Base-by-base conservation (phyloP, 1,139 yeast species). In the Hanseniaspora uvarum region DNA sequence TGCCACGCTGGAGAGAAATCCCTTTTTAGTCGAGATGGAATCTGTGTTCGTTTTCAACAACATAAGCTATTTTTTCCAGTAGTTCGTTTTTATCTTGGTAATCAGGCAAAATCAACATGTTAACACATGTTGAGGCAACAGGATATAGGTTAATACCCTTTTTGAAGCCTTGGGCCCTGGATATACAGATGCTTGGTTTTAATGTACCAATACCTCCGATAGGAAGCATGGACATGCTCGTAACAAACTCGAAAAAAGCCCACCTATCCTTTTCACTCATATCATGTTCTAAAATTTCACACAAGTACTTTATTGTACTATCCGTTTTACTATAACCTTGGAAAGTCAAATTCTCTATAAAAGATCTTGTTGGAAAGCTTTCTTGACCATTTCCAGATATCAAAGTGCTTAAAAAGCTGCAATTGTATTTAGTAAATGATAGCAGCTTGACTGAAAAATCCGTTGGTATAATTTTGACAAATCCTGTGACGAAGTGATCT, bases 91-190 rank as follows among this genome's bases (percentile, higher is more conserved):
- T 85, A 62, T 83, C 72, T 58, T 71, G 69, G 65, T 92, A 92
- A 64, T 86, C 84, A 0, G 98, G 98, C 43, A 94, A 68, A 63
- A 85, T 88, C 57, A 92, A 71, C 56, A 92, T 68, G 64, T 92
- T 94, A 28, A 88, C 87, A 72, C 98, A 92, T 0, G 99, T 92
- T 0, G 95, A 80, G 0, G 97, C 86, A 0, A 96, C 87, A 0
- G 98, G 98, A 45, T 92, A 71, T 43, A 95, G 71, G 7, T 74
- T 18, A 19, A 23, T 43, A 2, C 23, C 24, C 19, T 18, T 33
- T 1, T 8, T 19, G 28, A 18, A 36, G 12, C 30, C 43, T 14
- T 30, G 34, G 4, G 44, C 21, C 24, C 36, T 43, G 2, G 40
- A 19, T 3, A 50, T 26, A 14, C 53, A 50, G 2, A 53, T n/a